phyloP scores from a whole-genome alignment of 2,329 filamentous ascomycete species.

The Sphaerostilbella broomeana region DNA sequence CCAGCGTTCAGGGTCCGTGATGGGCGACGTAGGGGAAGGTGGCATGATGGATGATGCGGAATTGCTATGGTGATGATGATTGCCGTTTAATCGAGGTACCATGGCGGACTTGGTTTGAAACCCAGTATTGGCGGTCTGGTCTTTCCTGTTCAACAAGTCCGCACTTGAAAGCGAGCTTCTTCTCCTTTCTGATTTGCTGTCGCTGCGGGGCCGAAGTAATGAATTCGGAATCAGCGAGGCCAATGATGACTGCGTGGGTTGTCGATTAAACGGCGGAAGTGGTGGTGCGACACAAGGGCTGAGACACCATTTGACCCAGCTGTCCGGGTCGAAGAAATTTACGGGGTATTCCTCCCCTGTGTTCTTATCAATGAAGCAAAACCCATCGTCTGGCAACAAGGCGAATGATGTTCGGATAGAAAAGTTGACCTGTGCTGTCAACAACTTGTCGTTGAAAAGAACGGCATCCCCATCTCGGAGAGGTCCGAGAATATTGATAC shows the following conservation, averaged over 20 bases:
- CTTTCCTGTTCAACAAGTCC: neutral
- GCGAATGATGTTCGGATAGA: conserved; percentile 80
- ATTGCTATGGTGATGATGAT: conserved; percentile 11
- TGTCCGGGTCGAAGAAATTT: conserved; percentile 73
- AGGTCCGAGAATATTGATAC: conserved; percentile 86
- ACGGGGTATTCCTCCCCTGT: conserved; percentile 75
- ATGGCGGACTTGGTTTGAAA: conserved; percentile 36
- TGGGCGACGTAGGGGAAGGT: conserved; percentile 13
- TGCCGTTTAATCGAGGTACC: conserved; percentile 21
- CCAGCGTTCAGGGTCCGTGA: conserved; percentile 20
- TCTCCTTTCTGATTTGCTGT: conserved; percentile 34
- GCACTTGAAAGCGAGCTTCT: conserved; percentile 3
- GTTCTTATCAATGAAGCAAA: conserved; percentile 77
- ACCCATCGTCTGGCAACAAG: conserved; percentile 78
- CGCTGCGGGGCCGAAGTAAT: conserved; percentile 36
- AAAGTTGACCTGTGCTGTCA: conserved; percentile 91
- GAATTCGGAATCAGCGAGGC: conserved; percentile 41
- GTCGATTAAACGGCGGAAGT: conserved; percentile 49
- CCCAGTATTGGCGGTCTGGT: neutral
- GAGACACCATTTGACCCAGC: conserved; percentile 71
- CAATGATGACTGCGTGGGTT: conserved; percentile 37
- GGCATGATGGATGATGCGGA: conserved; percentile 14
- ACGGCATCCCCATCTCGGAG: conserved; percentile 90
- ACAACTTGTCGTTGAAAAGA: conserved; percentile 76
- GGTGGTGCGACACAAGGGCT: conserved; percentile 70